A percentile compares a stretch with the other conserved stretches of the same genome.
These are phyloP conservation scores for Trichoderma endophyticum DNA, from an alignment of 2,329 filamentous ascomycete species.

Conservation along the genomic window DNA sequence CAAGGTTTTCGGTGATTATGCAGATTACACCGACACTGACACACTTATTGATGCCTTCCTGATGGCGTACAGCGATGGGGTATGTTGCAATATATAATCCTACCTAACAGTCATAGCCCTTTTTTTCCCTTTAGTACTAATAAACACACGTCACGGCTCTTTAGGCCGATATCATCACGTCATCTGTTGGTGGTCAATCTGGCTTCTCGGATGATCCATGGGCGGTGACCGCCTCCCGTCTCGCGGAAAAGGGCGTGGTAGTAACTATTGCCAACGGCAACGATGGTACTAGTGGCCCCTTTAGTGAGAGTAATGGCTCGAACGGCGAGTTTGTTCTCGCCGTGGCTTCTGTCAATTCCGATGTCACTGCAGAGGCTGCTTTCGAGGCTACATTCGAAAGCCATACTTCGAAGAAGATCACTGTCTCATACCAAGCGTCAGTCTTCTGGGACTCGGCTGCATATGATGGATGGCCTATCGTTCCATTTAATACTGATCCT, in stretches of 20 bases:
- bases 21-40: constrained; percentile 32
- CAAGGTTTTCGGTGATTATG: constrained; percentile 37
- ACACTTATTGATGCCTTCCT: constrained; percentile 35
- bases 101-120: not conserved
- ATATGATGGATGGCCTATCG: not conserved
- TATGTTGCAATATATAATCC: constrained; percentile 19
- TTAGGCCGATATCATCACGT: constrained; percentile 42
- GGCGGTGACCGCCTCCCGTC: constrained; percentile 39
- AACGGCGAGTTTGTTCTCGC: constrained; percentile 33
- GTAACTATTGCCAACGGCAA: constrained; percentile 52
- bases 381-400: not conserved
- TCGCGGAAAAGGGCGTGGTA: constrained; percentile 45
- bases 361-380: not conserved
- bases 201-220: constrained; percentile 42
- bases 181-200: constrained; percentile 36
- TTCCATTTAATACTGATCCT: not conserved
- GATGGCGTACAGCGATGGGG: constrained; percentile 34
- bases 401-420: not conserved
- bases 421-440: not conserved
- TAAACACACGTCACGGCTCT: not conserved
- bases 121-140: not conserved
- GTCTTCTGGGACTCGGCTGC: not conserved
- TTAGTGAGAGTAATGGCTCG: constrained; percentile 38
- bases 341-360: constrained; percentile 35
- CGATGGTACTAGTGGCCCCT: constrained; percentile 46